Evolutionary conservation across 805 yeast species (phyloP).

Genomic region (Spathaspora sp.): DNA sequence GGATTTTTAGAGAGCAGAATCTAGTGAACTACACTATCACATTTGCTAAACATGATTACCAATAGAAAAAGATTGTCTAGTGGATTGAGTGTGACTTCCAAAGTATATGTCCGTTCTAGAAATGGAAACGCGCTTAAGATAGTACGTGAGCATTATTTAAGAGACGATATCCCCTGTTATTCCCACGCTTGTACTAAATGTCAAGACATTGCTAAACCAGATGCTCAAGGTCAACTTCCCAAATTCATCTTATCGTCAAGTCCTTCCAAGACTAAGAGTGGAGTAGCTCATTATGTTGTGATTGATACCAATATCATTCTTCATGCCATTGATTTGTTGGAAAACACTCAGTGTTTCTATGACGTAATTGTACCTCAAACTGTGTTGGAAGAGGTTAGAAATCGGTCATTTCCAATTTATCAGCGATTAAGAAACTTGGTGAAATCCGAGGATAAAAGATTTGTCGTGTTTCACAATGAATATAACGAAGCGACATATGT

Average conservation of each 20-base stretch:
- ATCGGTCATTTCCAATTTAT: slow-evolving; percentile 83
- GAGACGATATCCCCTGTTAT: slow-evolving; percentile 90
- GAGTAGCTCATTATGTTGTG: slow-evolving; percentile 76
- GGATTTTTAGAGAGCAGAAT: neutral
- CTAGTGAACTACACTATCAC: neutral
- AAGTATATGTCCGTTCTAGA: slow-evolving; percentile 88
- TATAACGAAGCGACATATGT: slow-evolving; percentile 71
- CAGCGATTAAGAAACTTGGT: slow-evolving; percentile 76
- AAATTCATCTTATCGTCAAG: slow-evolving; percentile 59
- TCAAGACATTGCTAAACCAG: slow-evolving; percentile 48
- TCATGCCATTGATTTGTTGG: slow-evolving; percentile 86
- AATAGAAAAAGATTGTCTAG: slow-evolving; percentile 34
- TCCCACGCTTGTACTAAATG: slow-evolving; percentile 70
- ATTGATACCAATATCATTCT: slow-evolving; percentile 86
- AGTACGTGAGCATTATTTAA: slow-evolving; percentile 89
- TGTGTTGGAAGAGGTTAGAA: slow-evolving; percentile 88
- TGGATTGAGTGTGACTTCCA: slow-evolving; percentile 66
- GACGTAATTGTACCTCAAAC: slow-evolving; percentile 96
- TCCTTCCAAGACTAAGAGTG: slow-evolving; percentile 48
- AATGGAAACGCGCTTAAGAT: slow-evolving; percentile 88
- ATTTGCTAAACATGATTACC: slow-evolving; percentile 13
- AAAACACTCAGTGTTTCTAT: slow-evolving; percentile 67
- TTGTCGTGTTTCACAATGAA: slow-evolving; percentile 91
- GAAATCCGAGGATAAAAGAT: slow-evolving; percentile 74
- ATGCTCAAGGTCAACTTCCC: slow-evolving; percentile 66